phyloP scores from a whole-genome alignment of 1,284 basidiomycete genomes.

The Kwoniella shivajii region DNA sequence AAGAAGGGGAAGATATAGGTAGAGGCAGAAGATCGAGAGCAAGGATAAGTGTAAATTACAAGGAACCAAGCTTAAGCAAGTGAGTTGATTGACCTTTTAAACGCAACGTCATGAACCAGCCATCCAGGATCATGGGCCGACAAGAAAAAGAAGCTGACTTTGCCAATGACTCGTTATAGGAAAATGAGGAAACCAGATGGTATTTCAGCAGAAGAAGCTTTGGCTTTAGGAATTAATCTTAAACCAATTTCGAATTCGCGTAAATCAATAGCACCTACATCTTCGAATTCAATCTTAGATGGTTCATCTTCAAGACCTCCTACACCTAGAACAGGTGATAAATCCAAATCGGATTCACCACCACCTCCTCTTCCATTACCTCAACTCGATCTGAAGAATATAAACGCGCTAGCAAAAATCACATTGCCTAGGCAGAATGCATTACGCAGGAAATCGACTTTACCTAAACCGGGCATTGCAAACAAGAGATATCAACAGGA shows the following conservation, averaged over 20 bases:
- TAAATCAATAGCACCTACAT: conserved; percentile 5
- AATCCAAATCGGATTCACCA: neutral
- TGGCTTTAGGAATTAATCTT: no score
- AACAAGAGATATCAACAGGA: neutral
- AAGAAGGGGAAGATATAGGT: conserved; percentile 25
- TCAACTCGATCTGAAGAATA: neutral
- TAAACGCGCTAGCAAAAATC: neutral
- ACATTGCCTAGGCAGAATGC: conserved; percentile 1
- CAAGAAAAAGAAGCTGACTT: neutral
- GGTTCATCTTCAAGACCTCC: neutral
- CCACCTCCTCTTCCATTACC: conserved; percentile 5
- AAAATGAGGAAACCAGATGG: conserved; percentile 87
- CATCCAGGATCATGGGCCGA: conserved; percentile 9
- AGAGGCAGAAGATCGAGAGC: conserved; percentile 71
- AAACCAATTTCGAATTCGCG: conserved; percentile 6
- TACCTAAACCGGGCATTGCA: conserved; percentile 11
- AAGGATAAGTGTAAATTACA: conserved; percentile 77
- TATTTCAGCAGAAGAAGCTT: conserved; percentile 24
- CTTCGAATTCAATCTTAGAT: neutral
- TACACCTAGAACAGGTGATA: conserved; percentile 1
- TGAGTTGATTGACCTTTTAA: conserved; percentile 56
- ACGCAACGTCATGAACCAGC: neutral
- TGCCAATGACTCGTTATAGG: conserved; percentile 53
- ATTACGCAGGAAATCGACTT: conserved; percentile 18
- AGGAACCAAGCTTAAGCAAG: conserved; percentile 87